phyloP scores from a whole-genome alignment of 495 filamentous ascomycete species.

The Glarea lozoyensis region DNA sequence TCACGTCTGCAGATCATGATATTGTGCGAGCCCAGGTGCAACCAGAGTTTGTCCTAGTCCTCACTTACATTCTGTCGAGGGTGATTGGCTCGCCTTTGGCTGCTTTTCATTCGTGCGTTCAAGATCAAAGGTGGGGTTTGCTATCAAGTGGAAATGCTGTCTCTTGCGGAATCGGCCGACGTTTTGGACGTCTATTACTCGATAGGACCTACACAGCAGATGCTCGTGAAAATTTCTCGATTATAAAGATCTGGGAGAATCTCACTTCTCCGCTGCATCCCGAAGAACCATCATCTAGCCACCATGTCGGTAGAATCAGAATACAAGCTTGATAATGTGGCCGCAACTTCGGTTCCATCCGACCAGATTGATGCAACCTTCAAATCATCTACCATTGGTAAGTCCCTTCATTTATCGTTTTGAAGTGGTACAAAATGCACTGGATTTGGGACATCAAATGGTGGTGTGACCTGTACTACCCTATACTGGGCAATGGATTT shows the following conservation, averaged over 20 bases:
- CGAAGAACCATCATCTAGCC: not conserved
- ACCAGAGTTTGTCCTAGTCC: too few relatives aligned
- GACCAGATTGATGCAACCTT: constrained; percentile 66
- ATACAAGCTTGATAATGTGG: constrained; percentile 38
- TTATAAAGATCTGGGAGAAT: too few relatives aligned
- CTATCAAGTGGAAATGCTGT: too few relatives aligned
- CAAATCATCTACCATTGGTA: constrained; percentile 59
- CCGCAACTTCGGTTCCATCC: constrained; percentile 37
- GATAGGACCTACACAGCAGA: constrained; percentile 13
- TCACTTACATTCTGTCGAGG: too few relatives aligned
- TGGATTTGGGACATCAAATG: not conserved
- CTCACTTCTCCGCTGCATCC: not conserved
- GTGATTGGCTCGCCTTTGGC: too few relatives aligned
- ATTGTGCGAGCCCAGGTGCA: too few relatives aligned
- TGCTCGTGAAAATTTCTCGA: not conserved
- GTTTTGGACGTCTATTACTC: constrained; percentile 21
- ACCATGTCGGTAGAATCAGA: constrained; percentile 18
- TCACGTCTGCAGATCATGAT: too few relatives aligned
- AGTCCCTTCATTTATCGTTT: constrained; percentile 15
- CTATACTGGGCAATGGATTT: not conserved
- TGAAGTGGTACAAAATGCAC: not conserved
- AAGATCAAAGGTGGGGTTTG: too few relatives aligned
- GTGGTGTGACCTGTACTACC: constrained; percentile 1
- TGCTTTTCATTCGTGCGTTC: too few relatives aligned
- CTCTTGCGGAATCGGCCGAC: too few relatives aligned